phyloP scores from a whole-genome alignment of 2,329 filamentous ascomycete genomes.

The Neopestalotiopsis clavispora region DNA sequence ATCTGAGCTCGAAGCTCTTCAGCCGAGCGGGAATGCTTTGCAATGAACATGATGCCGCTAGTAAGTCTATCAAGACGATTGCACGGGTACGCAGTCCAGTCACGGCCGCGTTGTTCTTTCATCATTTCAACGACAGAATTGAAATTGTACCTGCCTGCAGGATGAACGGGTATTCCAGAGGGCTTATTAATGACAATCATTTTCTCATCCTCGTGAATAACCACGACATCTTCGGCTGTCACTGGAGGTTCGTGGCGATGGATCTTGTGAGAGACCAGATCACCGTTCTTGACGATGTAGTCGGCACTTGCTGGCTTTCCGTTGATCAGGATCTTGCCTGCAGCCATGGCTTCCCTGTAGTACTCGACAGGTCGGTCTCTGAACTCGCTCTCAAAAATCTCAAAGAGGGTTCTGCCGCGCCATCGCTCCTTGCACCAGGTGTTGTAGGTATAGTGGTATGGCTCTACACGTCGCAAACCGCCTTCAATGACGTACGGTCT shows the following conservation, averaged over 20 bases:
- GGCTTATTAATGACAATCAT: constrained; percentile 98
- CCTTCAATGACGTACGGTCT: constrained; percentile 83
- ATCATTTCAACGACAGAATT: constrained; percentile 96
- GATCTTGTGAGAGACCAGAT: constrained; percentile 88
- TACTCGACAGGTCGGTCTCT: constrained; percentile 85
- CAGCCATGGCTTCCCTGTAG: constrained; percentile 83
- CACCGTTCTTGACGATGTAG: constrained; percentile 83
- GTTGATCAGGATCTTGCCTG: constrained; percentile 80
- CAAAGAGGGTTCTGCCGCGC: constrained; percentile 79
- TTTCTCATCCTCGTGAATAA: constrained; percentile 90
- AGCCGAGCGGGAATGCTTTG: constrained; percentile 81
- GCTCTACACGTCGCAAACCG: constrained; percentile 80
- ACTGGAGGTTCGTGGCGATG: constrained; percentile 97
- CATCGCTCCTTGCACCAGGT: constrained; percentile 94
- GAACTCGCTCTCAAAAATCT: constrained; percentile 92
- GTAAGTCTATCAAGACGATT: constrained; percentile 94
- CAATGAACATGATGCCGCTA: constrained; percentile 97
- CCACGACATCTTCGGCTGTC: constrained; percentile 75
- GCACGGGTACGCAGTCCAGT: constrained; percentile 71
- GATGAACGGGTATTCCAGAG: constrained; percentile 91
- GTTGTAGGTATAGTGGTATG: constrained; percentile 94
- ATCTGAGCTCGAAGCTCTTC: constrained; percentile 80
- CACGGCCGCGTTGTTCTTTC: constrained; percentile 69
- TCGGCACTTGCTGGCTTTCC: constrained; percentile 70
- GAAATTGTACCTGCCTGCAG: constrained; percentile 92